Evolutionary conservation across 1,284 basidiomycete species (phyloP), one percentile per base, ranked within the genome.

Genomic region (Baeospora myosura): DNA sequence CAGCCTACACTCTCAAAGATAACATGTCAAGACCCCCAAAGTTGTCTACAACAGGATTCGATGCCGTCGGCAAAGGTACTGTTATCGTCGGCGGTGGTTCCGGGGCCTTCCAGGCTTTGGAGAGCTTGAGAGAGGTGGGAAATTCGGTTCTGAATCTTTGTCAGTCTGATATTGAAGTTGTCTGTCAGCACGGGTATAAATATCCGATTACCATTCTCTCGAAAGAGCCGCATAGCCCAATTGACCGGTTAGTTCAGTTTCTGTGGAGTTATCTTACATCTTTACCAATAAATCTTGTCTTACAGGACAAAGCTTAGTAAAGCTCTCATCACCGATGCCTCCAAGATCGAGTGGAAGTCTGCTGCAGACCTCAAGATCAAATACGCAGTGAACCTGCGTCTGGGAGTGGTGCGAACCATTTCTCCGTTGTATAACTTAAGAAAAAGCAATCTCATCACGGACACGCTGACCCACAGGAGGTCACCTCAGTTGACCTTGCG

Each of bases 221-320:
- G 16, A 81, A 84, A 54, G 93, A 97, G 63, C 65, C 71, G 7
- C 69, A 93, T 58, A 73, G 83, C 11, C 92, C 93, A 1, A 89
- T 96, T 52, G 93, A 97, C 64, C 74, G 88, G 84, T 84, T 8
- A 14, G 32, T 17, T 11, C 8, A 8, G 26, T n/a, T 28, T 28
- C 8, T 8, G n/a, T 28, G n/a, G 46, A 45, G 61, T 46, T 14
- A 11, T 10, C 17, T 26, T 40, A 26, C 7, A 22, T 14, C 25
- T 31, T 38, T 22, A 17, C 2, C n/a, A n/a, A n/a, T 33, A 23
- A 24, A 10, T 33, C 14, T 30, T 24, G 30, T 41, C 47, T 5
- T n/a, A n/a, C 45, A 86, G 88, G 44, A 91, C 92, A 34, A 94
- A 89, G 24, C 71, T 96, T 46, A 93, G 89, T 65, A 96, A 97